A percentile compares a stretch with the other conserved stretches of the same genome.
These are phyloP conservation scores for Lentinus brumalis DNA, from an alignment of 768 basidiomycete species.

Conservation along the genomic window DNA sequence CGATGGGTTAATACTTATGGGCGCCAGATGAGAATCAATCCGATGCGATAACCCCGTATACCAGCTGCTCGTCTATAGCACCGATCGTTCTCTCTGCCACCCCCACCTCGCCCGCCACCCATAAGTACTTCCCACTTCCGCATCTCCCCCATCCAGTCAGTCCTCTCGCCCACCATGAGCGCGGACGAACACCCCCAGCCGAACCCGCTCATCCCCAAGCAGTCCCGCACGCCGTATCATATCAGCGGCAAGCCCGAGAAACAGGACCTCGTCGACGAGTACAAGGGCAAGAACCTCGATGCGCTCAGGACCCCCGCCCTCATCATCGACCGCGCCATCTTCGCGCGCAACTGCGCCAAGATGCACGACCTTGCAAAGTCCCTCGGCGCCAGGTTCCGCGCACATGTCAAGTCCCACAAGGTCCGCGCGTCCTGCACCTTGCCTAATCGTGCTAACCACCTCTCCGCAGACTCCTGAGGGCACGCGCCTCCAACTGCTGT, in stretches of 20 bases:
- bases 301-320: conserved; percentile 75
- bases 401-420: conserved; percentile 87
- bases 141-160: not conserved
- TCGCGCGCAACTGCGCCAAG: conserved; percentile 69
- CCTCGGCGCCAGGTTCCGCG: conserved; percentile 74
- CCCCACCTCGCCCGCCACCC: not conserved
- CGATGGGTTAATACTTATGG: not conserved
- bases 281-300: conserved; percentile 57
- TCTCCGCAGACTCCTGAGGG: conserved; percentile 66
- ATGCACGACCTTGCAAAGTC: conserved; percentile 70
- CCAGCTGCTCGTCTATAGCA: not conserved
- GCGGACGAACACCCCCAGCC: conserved; percentile 17
- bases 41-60: conserved; percentile 16
- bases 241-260: conserved; percentile 47
- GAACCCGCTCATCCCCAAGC: conserved; percentile 32
- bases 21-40: conserved; percentile 19
- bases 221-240: conserved; percentile 50
- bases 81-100: not conserved
- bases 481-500: conserved; percentile 64
- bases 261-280: conserved; percentile 51
- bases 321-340: conserved; percentile 72
- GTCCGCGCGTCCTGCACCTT: conserved; percentile 34
- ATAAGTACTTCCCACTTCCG: not conserved
- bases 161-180: conserved; percentile 11
- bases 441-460: not conserved